Conservation (phyloP, 2,329 filamentous ascomycete genomes). For the Hirsutella thompsonii region DNA sequence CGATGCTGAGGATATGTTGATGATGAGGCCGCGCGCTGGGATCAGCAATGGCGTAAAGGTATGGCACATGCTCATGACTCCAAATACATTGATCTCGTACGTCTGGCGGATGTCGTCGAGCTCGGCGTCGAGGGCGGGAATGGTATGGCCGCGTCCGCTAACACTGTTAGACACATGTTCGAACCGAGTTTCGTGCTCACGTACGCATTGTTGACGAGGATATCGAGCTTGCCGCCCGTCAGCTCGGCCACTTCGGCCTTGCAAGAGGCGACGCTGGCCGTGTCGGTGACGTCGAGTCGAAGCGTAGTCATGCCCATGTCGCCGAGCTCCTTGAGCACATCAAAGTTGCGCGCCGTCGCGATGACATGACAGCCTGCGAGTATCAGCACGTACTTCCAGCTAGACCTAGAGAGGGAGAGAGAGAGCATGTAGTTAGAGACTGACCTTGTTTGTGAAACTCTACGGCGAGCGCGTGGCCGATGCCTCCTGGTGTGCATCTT, state of each 20-base stretch:
- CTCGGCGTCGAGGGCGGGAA: conserved; percentile 38
- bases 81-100: conserved; percentile 45
- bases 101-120: conserved; percentile 38
- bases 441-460: conserved; percentile 40
- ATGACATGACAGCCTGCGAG: conserved; percentile 33
- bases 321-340: conserved; percentile 32
- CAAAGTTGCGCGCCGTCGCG: conserved; percentile 37
- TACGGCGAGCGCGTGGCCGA: conserved; percentile 38
- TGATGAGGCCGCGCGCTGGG: conserved; percentile 33
- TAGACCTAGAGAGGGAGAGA: too few relatives aligned
- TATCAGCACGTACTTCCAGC: too few relatives aligned
- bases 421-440: neutral
- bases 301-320: conserved; percentile 35
- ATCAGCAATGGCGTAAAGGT: conserved; percentile 37
- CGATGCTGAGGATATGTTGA: conserved; percentile 42
- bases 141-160: conserved; percentile 38
- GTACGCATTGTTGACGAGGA: conserved; percentile 50
- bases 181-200: conserved; percentile 18
- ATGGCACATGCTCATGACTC: conserved; percentile 41
- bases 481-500: conserved; percentile 46
- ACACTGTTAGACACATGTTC: neutral
- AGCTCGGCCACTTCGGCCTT: conserved; percentile 31
- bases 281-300: conserved; percentile 38
- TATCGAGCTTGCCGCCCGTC: conserved; percentile 39
- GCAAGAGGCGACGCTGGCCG: conserved; percentile 36